Percentiles rank a stretch among this genome's conserved stretches.
These are phyloP conservation scores for Ettlia oleoabundans DNA, from an alignment of 139 green algal genomes.

Conservation along the genomic window DNA sequence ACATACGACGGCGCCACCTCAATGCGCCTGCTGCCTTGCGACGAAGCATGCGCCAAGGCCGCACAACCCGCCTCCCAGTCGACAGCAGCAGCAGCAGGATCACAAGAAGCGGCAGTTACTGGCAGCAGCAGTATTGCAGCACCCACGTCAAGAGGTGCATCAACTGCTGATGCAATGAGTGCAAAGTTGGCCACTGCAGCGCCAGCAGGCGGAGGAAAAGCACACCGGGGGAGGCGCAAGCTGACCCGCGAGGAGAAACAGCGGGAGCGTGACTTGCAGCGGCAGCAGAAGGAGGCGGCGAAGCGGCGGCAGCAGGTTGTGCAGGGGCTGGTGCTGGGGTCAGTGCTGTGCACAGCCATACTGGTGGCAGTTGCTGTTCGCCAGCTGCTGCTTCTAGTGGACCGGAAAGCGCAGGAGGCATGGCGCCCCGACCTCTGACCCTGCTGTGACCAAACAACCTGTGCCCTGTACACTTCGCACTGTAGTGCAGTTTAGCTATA, in stretches of 20 bases:
- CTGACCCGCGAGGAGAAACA: constrained; percentile 27
- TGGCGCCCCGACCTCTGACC: constrained; percentile 22
- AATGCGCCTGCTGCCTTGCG: constrained; percentile 67
- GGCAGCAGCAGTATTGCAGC: not conserved
- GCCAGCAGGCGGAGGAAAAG: not conserved
- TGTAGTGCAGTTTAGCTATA: not conserved
- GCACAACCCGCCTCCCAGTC: not conserved
- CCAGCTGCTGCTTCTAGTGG: constrained; percentile 11
- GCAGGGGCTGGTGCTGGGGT: constrained; percentile 6
- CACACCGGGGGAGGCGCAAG: not conserved
- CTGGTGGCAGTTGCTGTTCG: constrained; percentile 6
- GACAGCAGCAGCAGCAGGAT: not conserved
- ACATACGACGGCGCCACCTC: constrained; percentile 48
- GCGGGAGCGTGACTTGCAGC: constrained; percentile 7
- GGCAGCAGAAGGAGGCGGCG: not conserved
- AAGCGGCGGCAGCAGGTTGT: constrained; percentile 12
- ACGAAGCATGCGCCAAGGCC: constrained; percentile 52
- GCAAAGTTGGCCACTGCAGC: too few relatives aligned
- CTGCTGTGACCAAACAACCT: not conserved
- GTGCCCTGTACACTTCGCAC: not conserved
- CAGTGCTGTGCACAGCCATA: constrained; percentile 23
- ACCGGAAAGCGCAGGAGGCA: constrained; percentile 17
- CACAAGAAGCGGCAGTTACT: not conserved
- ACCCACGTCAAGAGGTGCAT: too few relatives aligned
- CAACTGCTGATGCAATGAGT: too few relatives aligned